Conservation (phyloP, 495 filamentous ascomycete genomes). For the Aspergillus homomorphus region DNA sequence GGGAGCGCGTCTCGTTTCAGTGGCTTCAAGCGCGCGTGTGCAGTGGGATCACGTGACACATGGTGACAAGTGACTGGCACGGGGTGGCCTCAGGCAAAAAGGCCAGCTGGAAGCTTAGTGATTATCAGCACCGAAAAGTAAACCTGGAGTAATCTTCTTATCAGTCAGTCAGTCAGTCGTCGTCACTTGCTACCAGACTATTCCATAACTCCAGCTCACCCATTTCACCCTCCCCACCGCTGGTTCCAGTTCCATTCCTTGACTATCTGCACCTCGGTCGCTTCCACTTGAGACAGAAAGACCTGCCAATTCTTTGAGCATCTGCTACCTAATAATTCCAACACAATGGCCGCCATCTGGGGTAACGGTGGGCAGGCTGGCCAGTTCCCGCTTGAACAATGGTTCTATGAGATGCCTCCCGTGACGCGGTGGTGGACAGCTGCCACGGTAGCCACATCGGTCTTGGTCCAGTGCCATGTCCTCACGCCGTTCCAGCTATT, state of each 20-base stretch:
- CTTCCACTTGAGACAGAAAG: too few relatives aligned
- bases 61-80: not conserved
- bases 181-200: too few relatives aligned
- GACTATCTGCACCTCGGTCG: not conserved
- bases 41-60: conserved; percentile 12
- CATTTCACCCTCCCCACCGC: not conserved
- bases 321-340: not conserved
- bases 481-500: conserved; percentile 91
- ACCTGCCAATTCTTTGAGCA: not conserved
- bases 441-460: conserved; percentile 82
- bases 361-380: conserved; percentile 54
- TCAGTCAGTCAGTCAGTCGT: too few relatives aligned
- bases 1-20: conserved; percentile 2
- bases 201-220: too few relatives aligned
- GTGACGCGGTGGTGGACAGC: conserved; percentile 97
- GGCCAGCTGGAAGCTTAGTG: conserved; percentile 14
- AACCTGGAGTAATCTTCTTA: not conserved
- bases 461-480: conserved; percentile 88
- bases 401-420: conserved; percentile 97
- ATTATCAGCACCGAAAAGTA: not conserved
- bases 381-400: conserved; percentile 85
- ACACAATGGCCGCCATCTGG: conserved; percentile 44
- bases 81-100: conserved; percentile 15
- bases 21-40: conserved; percentile 14
- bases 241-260: not conserved